Evolutionary conservation across 2,329 filamentous ascomycete genomes (phyloP), one percentile per base, ranked within the genome.

Genomic region (Aureobasidium melanogenum): DNA sequence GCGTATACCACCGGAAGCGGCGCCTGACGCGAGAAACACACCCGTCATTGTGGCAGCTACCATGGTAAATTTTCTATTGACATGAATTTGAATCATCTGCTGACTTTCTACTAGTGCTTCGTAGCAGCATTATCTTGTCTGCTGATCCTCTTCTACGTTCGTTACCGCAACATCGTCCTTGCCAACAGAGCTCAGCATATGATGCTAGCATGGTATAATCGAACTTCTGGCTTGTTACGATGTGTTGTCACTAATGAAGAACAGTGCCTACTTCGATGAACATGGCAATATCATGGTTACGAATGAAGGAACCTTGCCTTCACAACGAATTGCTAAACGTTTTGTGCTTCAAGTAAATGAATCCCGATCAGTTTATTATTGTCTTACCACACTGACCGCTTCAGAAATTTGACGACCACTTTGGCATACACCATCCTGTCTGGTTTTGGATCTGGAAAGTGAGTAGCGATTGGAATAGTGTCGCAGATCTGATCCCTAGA

Each of bases 371-470:
- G 17, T 19, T 14, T 24, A 10, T 14, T 24, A 10, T 15, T 47
- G 3, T 43, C 4, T 1, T 30, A 28, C 24, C 41, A n/a, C 28
- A 48, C 52, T 34, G 55, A 51, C 46, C 32, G 32, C 52, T 73
- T 66, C 64, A 74, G 70, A 85, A 84, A 30, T 83, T 87, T 58
- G 84, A 86, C 63, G 89, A 95, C 63, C 83, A 86, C 15, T 92
- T 96, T 68, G 85, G 85, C 61, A 85, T 85, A 26, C 83, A 84
- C 0, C 90, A 96, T 69, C 84, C 88, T 0, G 84, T 92, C 1
- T 96, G 94, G 73, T 84, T 91, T 54, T 96, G 91, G 91, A 87
- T 94, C 68, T 95, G 89, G 70, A 84, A 88, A 61, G 88, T 90
- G 2, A 89, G 88, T 7, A 82, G 86, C 62, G 88, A 91, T 71